Conservation (phyloP, 306 rosid species). For the Vigna hirtella region DNA sequence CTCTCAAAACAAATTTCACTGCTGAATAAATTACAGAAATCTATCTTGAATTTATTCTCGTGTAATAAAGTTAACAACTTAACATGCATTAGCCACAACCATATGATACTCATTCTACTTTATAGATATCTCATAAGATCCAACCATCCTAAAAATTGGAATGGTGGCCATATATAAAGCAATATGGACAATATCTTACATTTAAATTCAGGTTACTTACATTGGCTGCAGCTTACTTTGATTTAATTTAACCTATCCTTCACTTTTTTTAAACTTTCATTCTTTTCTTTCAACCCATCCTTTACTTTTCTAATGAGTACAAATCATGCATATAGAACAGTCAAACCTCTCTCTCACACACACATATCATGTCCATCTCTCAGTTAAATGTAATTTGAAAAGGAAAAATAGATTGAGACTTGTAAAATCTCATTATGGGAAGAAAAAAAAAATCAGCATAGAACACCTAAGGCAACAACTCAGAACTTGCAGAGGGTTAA, state of each 20-base stretch:
- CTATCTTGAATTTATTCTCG: background rate
- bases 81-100: background rate
- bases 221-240: background rate
- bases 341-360: background rate
- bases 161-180: background rate
- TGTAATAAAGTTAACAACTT: background rate
- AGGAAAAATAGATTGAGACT: background rate
- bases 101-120: background rate
- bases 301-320: background rate
- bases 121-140: background rate
- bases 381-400: conserved; percentile 1
- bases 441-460: background rate
- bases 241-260: background rate
- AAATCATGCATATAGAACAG: background rate
- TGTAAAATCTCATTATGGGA: conserved; percentile 10
- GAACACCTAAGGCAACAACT: conserved; percentile 32
- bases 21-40: background rate
- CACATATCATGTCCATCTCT: background rate
- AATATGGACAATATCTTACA: conserved; percentile 4
- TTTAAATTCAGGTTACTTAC: conserved; percentile 2
- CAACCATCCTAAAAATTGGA: background rate
- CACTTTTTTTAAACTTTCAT: background rate
- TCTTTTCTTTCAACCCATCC: background rate
- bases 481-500: conserved; percentile 35
- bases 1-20: background rate